Evolutionary conservation across 2,329 filamentous ascomycete genomes (phyloP).

Genomic region (Cladosporium sp.): DNA sequence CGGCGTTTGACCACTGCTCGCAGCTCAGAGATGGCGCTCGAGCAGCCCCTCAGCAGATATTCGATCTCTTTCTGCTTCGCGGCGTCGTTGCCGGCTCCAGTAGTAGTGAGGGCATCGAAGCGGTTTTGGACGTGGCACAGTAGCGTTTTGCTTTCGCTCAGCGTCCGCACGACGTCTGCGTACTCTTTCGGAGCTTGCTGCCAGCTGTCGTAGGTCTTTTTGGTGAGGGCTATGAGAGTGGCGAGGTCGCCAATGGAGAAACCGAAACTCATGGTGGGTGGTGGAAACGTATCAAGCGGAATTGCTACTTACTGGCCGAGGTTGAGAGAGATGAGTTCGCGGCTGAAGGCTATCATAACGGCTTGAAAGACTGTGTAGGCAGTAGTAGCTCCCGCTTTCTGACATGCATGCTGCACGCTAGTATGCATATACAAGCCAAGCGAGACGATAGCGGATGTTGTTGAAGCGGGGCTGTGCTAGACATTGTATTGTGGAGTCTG

Average conservation of each 20-base stretch:
- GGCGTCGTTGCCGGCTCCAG: not conserved
- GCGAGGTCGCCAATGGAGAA: not conserved
- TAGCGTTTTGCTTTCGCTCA: not conserved
- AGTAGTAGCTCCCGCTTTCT: not conserved
- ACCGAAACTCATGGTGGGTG: not conserved
- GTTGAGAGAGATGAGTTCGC: not conserved
- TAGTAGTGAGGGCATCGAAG: not conserved
- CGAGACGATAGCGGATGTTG: not conserved
- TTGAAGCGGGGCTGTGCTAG: not conserved
- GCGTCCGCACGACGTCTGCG: not conserved
- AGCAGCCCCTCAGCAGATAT: not conserved
- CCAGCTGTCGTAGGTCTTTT: not conserved
- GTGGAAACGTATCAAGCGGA: not conserved
- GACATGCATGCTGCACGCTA: not conserved
- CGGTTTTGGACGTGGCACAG: not conserved
- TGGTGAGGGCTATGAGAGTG: not conserved
- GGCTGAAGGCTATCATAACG: not conserved
- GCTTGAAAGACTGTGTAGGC: not conserved
- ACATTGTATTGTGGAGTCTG: not conserved
- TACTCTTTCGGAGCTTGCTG: not conserved
- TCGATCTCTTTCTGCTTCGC: not conserved
- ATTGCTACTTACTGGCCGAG: not conserved
- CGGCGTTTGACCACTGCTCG: not conserved
- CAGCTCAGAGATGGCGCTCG: not conserved
- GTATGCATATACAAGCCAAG: slow-evolving; percentile 5